Evolutionary conservation across 129 eudicot species (phyloP).

Genomic region (Flaveria robusta): DNA sequence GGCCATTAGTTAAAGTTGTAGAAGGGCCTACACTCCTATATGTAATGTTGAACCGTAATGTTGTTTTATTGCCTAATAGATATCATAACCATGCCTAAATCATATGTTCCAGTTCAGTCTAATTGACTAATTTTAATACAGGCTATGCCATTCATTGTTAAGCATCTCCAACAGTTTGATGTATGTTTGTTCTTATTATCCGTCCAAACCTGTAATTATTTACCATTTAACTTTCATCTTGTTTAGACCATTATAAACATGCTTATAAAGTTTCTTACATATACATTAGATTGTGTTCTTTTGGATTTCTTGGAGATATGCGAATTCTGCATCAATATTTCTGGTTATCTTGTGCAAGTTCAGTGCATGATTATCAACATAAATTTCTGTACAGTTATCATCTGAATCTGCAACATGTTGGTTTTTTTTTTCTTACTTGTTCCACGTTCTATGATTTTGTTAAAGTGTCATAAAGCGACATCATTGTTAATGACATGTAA

Average conservation of each 20-base stretch:
- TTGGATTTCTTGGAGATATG: slow-evolving; percentile 7
- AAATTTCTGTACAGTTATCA: not conserved
- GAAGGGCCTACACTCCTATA: not conserved
- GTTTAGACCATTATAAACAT: slow-evolving; percentile 6
- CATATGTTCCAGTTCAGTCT: slow-evolving; percentile 9
- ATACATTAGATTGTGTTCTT: slow-evolving; percentile 13
- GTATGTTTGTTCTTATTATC: slow-evolving; percentile 5
- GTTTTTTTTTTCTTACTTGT: not conserved
- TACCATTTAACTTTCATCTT: slow-evolving; percentile 17
- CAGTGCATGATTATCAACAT: slow-evolving; percentile 22
- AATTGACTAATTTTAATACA: not conserved
- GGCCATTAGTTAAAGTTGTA: slow-evolving; percentile 17
- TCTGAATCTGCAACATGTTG: slow-evolving; percentile 18
- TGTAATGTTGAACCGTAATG: slow-evolving; percentile 4
- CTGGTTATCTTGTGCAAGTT: not conserved
- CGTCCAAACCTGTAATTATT: not conserved
- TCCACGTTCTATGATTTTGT: not conserved
- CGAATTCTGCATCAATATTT: not conserved
- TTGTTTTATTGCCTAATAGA: not conserved
- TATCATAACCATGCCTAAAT: slow-evolving; percentile 20
- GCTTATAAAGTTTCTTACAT: not conserved
- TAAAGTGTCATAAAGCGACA: slow-evolving; percentile 1
- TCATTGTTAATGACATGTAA: slow-evolving; percentile 14
- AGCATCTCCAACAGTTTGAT: slow-evolving; percentile 17
- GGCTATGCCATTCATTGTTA: slow-evolving; percentile 4